Base-by-base conservation (phyloP, 192 early-diverging fungal species). In the Dissophora ornata region DNA sequence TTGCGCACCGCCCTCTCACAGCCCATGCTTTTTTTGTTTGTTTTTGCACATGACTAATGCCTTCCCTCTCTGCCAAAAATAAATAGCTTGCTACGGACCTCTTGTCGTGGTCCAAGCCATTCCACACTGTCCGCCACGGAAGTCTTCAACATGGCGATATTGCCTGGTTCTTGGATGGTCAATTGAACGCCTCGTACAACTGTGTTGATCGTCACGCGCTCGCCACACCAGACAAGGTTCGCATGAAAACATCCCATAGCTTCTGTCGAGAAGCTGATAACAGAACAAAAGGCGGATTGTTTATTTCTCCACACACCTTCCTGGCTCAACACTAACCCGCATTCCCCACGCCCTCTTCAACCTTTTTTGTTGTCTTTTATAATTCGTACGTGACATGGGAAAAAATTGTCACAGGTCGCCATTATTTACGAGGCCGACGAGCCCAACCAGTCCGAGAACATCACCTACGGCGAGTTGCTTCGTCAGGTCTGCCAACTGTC, bases 141-240 rank as follows among this genome's bases (percentile, higher is more conserved):
- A 78, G 81, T 46, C 91, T 97, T 58, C 66, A 87, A 21, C 82
- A 91, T 46, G 97, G 97, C 52, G 90, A 98, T 79, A 86, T 95
- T 59, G 88, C 94, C 38, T 98, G 97, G 97, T 98, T 98, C 84
- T 80, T 87, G 36, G 91, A 92, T 62, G 97, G 97, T 30, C 82
- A 91, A 69, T 80, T 98, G 61, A 98, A 98, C 71, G 93, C 90
- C 19, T 86, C 90, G 18, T 93, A 92, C 85, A 98, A 98, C 87
- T 97, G 95, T 82, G 89, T 98, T 40, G 97, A 98, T 79, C 91
- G 97, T 33, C 94, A 95, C 82, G 97, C 95, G 32, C 50, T 87
- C 28, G 46, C 79, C 48, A 85, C 89, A 57, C 97, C 97, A 8
- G 81, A 88, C 68, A 87, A 88, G 79, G 89, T 92, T 71, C 62